Base-by-base conservation (phyloP, 2,329 filamentous ascomycete genomes). In the Fusarium abutilonis region DNA sequence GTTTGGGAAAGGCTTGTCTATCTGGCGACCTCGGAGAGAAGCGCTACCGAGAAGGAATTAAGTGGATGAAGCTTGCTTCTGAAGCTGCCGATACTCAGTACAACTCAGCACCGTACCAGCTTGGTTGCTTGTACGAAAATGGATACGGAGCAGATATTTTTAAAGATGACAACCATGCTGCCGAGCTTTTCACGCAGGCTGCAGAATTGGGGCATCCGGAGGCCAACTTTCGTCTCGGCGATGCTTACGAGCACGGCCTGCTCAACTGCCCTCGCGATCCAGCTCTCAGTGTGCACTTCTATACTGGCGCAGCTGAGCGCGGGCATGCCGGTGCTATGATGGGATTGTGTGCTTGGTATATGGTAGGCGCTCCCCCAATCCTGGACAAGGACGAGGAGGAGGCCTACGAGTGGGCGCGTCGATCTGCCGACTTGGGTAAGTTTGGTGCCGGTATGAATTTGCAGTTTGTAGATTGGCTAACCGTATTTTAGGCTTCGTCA, bases 321-420 rank as follows among this genome's bases (percentile, higher is more conserved):
- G 92, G 92, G 1, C 90, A 97, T 71, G 83, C 93, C 0, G 85
- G 88, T 43, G 94, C 93, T 43, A 98, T 98, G 93, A 97, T 99
- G 93, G 94, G 94, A 5, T 82, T 99, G 9, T 99, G 95, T 77
- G 95, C 95, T 10, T 99, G 95, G 95, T 99, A 98, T 76, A 90
- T 98, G 83, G 90, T 98, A 36, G 95, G 95, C 10, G 95, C 95
- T 2, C 90, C 93, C 67, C 93, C 93, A 0, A 87, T 98, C 13
- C 79, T 99, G 19, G 93, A 97, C 59, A 97, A 95, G 77, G 94
- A 99, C 70, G 94, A 98, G 75, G 89, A 90, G 67, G 95, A 99
- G 76, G 95, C 95, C 9, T 98, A 96, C 72, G 93, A 97, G 75
- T 99, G 95, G 95, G 93, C 95, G 14, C 88, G 87, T 70, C 88